phyloP scores from a whole-genome alignment of 129 eudicot genomes.

The Flaveria bidentis region DNA sequence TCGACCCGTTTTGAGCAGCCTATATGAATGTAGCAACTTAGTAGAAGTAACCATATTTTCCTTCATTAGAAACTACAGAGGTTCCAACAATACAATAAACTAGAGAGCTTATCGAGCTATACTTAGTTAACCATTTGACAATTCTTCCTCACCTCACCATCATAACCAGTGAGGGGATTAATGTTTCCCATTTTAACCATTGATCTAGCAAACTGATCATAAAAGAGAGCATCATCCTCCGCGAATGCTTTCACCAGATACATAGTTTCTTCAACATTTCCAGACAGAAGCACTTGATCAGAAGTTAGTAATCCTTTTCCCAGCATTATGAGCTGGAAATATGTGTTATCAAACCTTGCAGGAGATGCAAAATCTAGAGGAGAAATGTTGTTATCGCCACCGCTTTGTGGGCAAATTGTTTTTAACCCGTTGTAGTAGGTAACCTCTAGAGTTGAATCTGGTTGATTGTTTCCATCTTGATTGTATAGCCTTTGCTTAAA shows the following conservation, averaged over 20 bases:
- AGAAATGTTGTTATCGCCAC: slow-evolving; percentile 74
- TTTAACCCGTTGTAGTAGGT: slow-evolving; percentile 67
- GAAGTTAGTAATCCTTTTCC: slow-evolving; percentile 86
- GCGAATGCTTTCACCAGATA: slow-evolving; percentile 64
- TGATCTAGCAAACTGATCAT: slow-evolving; percentile 61
- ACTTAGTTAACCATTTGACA: slow-evolving; percentile 57
- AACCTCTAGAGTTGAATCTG: slow-evolving; percentile 77
- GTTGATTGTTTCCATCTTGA: slow-evolving; percentile 76
- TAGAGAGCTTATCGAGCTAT: slow-evolving; percentile 6
- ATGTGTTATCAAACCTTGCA: slow-evolving; percentile 71
- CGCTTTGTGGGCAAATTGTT: slow-evolving; percentile 63
- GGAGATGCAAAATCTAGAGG: slow-evolving; percentile 80
- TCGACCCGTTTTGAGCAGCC: slow-evolving; percentile 5
- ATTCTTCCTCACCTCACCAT: slow-evolving; percentile 76
- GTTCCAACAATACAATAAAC: slow-evolving; percentile 21
- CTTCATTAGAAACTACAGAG: slow-evolving; percentile 16
- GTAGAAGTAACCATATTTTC: slow-evolving; percentile 9
- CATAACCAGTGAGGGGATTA: slow-evolving; percentile 56
- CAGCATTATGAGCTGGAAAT: slow-evolving; percentile 77
- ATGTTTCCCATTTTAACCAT: slow-evolving; percentile 76
- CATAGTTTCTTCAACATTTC: slow-evolving; percentile 54
- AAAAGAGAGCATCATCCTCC: slow-evolving; percentile 57
- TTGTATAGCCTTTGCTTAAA: slow-evolving; percentile 84
- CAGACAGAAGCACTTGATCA: slow-evolving; percentile 78
- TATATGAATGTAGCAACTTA: slow-evolving; percentile 9